phyloP scores from a whole-genome alignment of 2,329 filamentous ascomycete species.

The Hypoxylon sp. region DNA sequence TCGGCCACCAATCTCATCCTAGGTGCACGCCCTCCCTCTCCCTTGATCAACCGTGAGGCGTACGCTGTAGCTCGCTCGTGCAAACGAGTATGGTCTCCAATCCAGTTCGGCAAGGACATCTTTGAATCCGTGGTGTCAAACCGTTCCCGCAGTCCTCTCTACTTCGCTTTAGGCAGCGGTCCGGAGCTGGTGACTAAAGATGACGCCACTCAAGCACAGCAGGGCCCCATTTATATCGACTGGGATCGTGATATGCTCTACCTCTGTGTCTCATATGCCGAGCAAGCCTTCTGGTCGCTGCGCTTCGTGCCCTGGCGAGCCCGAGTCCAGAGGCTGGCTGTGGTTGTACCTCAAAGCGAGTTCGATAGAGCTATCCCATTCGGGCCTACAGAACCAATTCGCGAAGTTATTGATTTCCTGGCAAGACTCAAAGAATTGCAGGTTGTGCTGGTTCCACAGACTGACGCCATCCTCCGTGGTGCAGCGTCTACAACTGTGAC shows the following conservation, averaged over 20 bases:
- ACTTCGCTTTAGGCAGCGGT: conserved; percentile 5
- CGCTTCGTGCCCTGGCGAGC: conserved; percentile 41
- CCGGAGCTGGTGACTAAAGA: background rate
- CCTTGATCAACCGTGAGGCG: conserved; percentile 40
- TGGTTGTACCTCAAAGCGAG: conserved; percentile 43
- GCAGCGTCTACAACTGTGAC: background rate
- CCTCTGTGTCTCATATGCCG: conserved; percentile 39
- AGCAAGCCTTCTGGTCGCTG: conserved; percentile 46
- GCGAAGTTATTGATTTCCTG: conserved; percentile 39
- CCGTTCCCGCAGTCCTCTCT: conserved; percentile 18
- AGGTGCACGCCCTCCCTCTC: conserved; percentile 29
- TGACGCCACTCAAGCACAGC: background rate
- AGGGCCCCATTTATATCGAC: conserved; percentile 34
- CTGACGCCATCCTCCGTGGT: background rate
- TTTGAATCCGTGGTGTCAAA: conserved; percentile 28
- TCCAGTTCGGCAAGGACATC: conserved; percentile 34
- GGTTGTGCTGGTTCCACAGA: conserved; percentile 38
- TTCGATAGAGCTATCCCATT: conserved; percentile 41
- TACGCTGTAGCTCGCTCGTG: conserved; percentile 23
- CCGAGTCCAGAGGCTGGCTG: conserved; percentile 46
- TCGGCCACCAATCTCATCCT: conserved; percentile 39
- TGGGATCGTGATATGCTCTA: conserved; percentile 44
- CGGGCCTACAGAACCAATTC: conserved; percentile 38
- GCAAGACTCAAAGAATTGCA: conserved; percentile 35
- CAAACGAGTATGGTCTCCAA: conserved; percentile 31